phyloP scores from a whole-genome alignment of 257 asterid genomes.

The Nicotiana paniculata region DNA sequence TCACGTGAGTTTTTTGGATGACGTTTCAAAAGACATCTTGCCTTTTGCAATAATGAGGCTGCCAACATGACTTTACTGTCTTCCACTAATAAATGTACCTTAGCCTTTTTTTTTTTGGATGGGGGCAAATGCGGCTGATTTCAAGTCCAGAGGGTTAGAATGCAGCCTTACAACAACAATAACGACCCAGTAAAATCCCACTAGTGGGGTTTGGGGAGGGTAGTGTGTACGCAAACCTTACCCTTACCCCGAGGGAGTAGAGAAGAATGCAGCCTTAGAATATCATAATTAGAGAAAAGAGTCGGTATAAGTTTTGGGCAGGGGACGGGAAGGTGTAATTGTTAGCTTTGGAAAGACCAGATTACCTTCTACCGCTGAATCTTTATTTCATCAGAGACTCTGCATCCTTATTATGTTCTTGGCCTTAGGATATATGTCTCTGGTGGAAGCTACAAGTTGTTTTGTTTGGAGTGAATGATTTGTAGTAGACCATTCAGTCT shows the following conservation, averaged over 20 bases:
- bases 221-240: too few species aligned
- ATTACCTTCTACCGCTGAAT: not conserved
- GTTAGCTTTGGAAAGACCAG: not conserved
- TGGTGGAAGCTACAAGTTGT: too few species aligned
- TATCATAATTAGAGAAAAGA: not conserved
- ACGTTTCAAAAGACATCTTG: not conserved
- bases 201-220: too few species aligned
- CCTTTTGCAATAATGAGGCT: not conserved
- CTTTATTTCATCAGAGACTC: not conserved
- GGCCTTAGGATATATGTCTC: too few species aligned
- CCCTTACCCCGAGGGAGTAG: too few species aligned
- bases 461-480: too few species aligned
- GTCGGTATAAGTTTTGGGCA: not conserved
- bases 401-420: too few species aligned
- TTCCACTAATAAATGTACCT: not conserved
- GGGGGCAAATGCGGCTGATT: not conserved
- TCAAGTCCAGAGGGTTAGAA: not conserved
- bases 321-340: not conserved
- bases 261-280: not conserved
- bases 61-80: not conserved
- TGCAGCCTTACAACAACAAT: not conserved
- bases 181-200: too few species aligned
- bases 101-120: not conserved
- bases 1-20: not conserved
- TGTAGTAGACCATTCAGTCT: too few species aligned